Base-by-base conservation (phyloP, 345 rosid genomes). In the Euclidium syriacum region DNA sequence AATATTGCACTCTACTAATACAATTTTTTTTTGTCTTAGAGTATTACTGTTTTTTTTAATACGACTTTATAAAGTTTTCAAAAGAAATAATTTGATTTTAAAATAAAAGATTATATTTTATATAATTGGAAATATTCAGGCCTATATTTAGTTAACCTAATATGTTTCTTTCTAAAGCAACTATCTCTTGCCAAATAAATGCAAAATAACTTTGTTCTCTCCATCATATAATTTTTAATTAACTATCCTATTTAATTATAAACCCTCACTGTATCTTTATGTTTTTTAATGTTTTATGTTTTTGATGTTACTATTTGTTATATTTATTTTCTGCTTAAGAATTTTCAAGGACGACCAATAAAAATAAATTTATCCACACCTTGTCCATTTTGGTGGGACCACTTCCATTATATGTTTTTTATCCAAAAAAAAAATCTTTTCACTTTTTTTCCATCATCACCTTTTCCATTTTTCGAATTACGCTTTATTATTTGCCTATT, bases 331-430 rank as follows among this genome's bases (percentile, higher is more conserved):
- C 43, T 11, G 27, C 62, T 68, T 18, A 0, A 52, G 67, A 34
- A 68, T 42, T 68, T 60, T 52, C 34, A 69, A 52, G 27, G 35
- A 61, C 32, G 15, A 44, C 68, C 62, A 52, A 51, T 43, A 14
- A 44, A 27, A 44, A n/a, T n/a, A n/a, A n/a, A 57, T 15, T 52
- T 62, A 53, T 62, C 63, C 63, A 62, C 68, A 36, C 47, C 52
- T 44, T 51, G 52, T 49, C 59, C 53, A 18, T 23, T 58, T 60
- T 60, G 32, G 54, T 52, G 67, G 62, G 68, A 52, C 73, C 62
- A 69, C 62, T 34, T 14, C n/a, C 8, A 33, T 26, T 22, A 27
- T 48, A 36, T 12, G 14, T 16, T 42, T 65, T 5, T 14, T 2
- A 54, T 9, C n/a, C n/a, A n/a, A 36, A 3, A 15, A 35, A 15